These are phyloP conservation scores for Pyrenophora seminiperda DNA, from an alignment of 2,329 filamentous ascomycete species.

Conservation along the genomic window DNA sequence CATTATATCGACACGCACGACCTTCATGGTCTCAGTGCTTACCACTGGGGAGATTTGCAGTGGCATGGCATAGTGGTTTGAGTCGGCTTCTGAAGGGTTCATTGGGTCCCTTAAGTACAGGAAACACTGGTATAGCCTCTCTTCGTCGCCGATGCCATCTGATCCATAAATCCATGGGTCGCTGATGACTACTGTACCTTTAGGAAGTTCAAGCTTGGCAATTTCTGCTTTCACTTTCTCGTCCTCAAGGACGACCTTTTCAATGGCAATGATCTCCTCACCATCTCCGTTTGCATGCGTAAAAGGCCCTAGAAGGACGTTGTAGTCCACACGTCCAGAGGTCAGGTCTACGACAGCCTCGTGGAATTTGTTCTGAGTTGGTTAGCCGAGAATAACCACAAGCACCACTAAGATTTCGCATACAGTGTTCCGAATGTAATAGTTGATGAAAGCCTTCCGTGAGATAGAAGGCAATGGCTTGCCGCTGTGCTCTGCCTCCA, in stretches of 20 bases:
- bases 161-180: conserved; percentile 73
- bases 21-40: conserved; percentile 64
- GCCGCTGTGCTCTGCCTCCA: conserved; percentile 65
- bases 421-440: conserved; percentile 66
- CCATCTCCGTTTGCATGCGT: conserved; percentile 63
- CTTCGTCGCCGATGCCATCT: conserved; percentile 56
- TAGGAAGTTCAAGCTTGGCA: conserved; percentile 63
- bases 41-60: conserved; percentile 71
- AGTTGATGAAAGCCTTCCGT: conserved; percentile 62
- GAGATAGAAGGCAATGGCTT: conserved; percentile 57
- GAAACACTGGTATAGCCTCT: conserved; percentile 66
- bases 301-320: conserved; percentile 63
- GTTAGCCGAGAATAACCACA: conserved; percentile 4
- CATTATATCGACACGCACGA: conserved; percentile 71
- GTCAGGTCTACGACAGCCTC: conserved; percentile 64
- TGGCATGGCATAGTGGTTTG: conserved; percentile 71
- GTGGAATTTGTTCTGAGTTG: conserved; percentile 63
- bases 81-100: conserved; percentile 65
- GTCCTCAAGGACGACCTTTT: conserved; percentile 61
- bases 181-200: conserved; percentile 61
- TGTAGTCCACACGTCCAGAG: conserved; percentile 58
- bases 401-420: conserved; percentile 16
- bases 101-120: conserved; percentile 68
- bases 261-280: conserved; percentile 64
- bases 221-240: conserved; percentile 63